Evolutionary conservation across 2,329 filamentous ascomycete species (phyloP), one percentile per base, ranked within the genome.

Genomic region (Trichoderma sp.): DNA sequence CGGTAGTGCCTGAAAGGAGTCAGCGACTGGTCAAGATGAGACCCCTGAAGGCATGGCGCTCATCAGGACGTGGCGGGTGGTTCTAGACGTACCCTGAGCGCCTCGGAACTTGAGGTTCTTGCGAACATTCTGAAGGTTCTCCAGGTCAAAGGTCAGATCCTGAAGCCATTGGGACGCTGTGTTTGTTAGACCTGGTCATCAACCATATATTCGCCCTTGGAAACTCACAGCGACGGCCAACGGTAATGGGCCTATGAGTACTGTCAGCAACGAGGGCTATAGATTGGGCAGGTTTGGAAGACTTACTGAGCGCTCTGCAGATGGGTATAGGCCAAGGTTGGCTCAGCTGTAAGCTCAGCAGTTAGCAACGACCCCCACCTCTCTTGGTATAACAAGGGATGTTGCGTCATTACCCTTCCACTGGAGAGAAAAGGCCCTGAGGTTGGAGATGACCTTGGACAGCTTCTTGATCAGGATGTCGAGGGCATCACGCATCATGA

Each of bases 281-380:
- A 26, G 17, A 17, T 24, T 34, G 30, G 3, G 30, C 3, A 34
- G 30, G 30, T 34, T 12, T 12, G 30, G 30, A 34, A 34, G 19
- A 14, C 52, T 56, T 56, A 51, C 57, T 65, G 63, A 52, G 51
- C 64, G 2, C 21, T 26, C 75, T 91, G 88, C 52, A 87, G 82
- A 76, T 94, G 90, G 7, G 92, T 96, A 78, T 90, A 95, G 7
- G 85, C 90, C 5, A 95, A 83, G 28, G 88, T 89, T 2, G 91
- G 89, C 69, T 89, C 78, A 68, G 85, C 39, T 54, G 5, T 14
- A 19, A 34, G 28, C 12, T 7, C n/a, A 26, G 7, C 7, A 19
- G 19, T 62, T 44, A 62, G 58, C 48, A 30, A 45, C 5, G 15
- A 2, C 5, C 28, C 30, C 21, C 15, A 26, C 12, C 12, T 45